Base-by-base conservation (phyloP, 2,329 filamentous ascomycete genomes). In the Malbranchea cinnamomea region DNA sequence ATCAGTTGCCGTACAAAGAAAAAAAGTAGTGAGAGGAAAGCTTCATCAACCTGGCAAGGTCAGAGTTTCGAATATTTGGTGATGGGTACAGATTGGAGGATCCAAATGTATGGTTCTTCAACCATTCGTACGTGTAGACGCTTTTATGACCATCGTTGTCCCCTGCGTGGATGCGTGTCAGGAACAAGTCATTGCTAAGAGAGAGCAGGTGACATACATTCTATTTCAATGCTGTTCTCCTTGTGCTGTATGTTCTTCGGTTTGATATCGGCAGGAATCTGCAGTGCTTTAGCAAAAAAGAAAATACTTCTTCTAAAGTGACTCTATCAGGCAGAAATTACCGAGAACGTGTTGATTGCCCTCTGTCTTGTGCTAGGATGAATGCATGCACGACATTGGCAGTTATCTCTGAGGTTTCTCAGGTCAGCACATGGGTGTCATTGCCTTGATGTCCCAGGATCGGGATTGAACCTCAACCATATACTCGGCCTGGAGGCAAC, bases 341-440 rank as follows among this genome's bases (percentile, higher is more conserved):
- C 34, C 33, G 65, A 60, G 42, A 81, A 81, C 0, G 73, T 80
- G 43, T 82, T 67, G 32, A 78, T 62, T 29, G 68, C 66, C 15
- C 76, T 61, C 51, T 85, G 79, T 49, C 65, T 71, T 4, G 79
- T 85, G 37, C 74, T 68, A 33, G 68, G 67, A 49, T 83, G 75
- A 14, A 78, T 63, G 46, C 79, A 84, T 36, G 58, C 49, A 1
- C 52, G 43, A 46, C 78, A 85, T 35, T 72, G 74, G 45, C 79
- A 85, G 44, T 81, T 78, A 43, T 84, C 78, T 38, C 78, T 75
- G 14, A 23, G 2, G 6, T 11, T n/a, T n/a, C 10, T 4, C n/a
- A 2, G 9, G 14, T n/a, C 21, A 12, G 21, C 11, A 15, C 15
- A 30, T 15, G 14, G 4, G 14, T 12, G 11, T 29, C 3, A 10